Percentiles rank a stretch among this genome's conserved stretches.
phyloP scores from a whole-genome alignment of 2,329 filamentous ascomycete genomes.

The Pseudogymnoascus sp. region DNA sequence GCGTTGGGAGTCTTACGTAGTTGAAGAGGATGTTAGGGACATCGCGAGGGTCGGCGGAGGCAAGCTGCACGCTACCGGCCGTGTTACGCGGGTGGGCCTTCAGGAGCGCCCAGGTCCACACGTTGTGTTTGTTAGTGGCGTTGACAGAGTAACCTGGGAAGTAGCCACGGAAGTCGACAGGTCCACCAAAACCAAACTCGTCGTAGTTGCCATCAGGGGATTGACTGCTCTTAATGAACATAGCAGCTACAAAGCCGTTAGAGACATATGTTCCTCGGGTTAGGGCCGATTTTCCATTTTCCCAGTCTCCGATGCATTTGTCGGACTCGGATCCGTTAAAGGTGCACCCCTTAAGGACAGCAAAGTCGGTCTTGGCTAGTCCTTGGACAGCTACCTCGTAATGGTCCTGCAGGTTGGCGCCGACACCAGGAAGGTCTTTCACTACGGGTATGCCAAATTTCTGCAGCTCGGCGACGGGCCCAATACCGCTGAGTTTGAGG shows the following conservation, averaged over 20 bases:
- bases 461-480: slow-evolving; percentile 36
- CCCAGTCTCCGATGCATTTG: slow-evolving; percentile 29
- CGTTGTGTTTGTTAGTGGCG: slow-evolving; percentile 33
- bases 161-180: slow-evolving; percentile 35
- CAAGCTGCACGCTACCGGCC: slow-evolving; percentile 54
- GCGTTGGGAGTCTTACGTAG: slow-evolving; percentile 29
- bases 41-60: slow-evolving; percentile 55
- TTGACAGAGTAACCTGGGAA: slow-evolving; percentile 34
- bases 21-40: slow-evolving; percentile 56
- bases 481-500: slow-evolving; percentile 44
- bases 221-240: slow-evolving; percentile 27
- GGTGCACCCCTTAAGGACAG: slow-evolving; percentile 24
- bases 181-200: slow-evolving; percentile 29
- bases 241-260: slow-evolving; percentile 44
- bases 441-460: slow-evolving; percentile 37
- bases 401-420: slow-evolving; percentile 53
- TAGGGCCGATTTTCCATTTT: slow-evolving; percentile 13
- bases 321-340: slow-evolving; percentile 30
- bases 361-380: neutral
- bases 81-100: slow-evolving; percentile 57
- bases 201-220: slow-evolving; percentile 33
- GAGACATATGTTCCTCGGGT: slow-evolving; percentile 29
- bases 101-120: slow-evolving; percentile 35
- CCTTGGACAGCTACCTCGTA: slow-evolving; percentile 32
- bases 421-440: slow-evolving; percentile 50